Percentiles rank a stretch among this genome's conserved stretches.
These are phyloP conservation scores for Vigna unguiculata DNA, from an alignment of 306 rosid species.

Conservation along the genomic window DNA sequence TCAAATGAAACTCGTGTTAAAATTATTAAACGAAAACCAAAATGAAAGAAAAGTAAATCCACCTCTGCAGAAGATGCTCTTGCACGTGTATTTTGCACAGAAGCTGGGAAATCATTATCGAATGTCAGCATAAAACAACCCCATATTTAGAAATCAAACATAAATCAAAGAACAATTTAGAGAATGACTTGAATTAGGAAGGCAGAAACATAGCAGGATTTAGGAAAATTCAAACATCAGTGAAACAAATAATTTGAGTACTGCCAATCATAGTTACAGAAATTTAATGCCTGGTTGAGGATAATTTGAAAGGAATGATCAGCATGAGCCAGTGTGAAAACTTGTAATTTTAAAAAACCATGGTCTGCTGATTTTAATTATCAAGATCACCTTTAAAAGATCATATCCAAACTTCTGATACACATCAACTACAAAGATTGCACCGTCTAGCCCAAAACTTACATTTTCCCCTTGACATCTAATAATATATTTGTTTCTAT, in stretches of 20 bases:
- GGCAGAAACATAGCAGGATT: too few species aligned
- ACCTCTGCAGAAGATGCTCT: slow-evolving; percentile 68
- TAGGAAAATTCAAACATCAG: too few species aligned
- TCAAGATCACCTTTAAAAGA: too few species aligned
- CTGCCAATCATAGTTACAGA: too few species aligned
- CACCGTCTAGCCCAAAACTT: background rate
- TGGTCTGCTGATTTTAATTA: too few species aligned
- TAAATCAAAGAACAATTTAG: background rate
- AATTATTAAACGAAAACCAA: slow-evolving; percentile 8
- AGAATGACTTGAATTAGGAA: background rate
- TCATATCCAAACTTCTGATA: too few species aligned
- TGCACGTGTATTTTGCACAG: slow-evolving; percentile 71
- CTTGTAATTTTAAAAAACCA: too few species aligned
- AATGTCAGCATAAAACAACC: slow-evolving; percentile 42
- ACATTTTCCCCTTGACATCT: slow-evolving; percentile 20
- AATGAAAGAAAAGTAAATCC: slow-evolving; percentile 19
- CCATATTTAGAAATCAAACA: slow-evolving; percentile 25
- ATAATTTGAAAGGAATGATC: too few species aligned
- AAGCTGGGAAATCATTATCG: slow-evolving; percentile 55
- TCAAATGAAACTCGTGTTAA: slow-evolving; percentile 12
- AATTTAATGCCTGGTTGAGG: too few species aligned
- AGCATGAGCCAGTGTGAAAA: too few species aligned
- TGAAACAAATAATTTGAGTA: too few species aligned
- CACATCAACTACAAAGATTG: too few species aligned
- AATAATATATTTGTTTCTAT: slow-evolving; percentile 13